These are phyloP conservation scores for Sodiomyces alkalinus DNA, from an alignment of 2,329 filamentous ascomycete genomes.

Conservation along the genomic window DNA sequence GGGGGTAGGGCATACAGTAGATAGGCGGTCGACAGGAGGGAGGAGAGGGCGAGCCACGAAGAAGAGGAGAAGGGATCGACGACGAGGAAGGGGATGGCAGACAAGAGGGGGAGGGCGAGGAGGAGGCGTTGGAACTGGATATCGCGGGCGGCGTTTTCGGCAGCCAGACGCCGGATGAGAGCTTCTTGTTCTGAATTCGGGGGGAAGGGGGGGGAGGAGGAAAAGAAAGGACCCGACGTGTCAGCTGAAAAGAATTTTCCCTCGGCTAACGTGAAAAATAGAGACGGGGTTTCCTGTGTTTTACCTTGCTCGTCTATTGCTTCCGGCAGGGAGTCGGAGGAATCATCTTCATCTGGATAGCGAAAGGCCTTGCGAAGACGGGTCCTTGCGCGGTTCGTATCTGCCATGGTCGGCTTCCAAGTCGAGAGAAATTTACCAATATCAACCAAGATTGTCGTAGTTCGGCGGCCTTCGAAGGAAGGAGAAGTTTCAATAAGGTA, in stretches of 20 bases:
- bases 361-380: constrained; percentile 64
- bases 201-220: too few relatives aligned
- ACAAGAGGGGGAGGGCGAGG: constrained; percentile 41
- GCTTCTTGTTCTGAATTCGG: constrained; percentile 42
- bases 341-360: constrained; percentile 50
- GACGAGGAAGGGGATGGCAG: constrained; percentile 35
- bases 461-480: too few relatives aligned
- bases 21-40: constrained; percentile 30
- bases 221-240: too few relatives aligned
- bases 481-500: too few relatives aligned
- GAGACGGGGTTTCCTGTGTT: too few relatives aligned
- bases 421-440: too few relatives aligned
- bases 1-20: constrained; percentile 46
- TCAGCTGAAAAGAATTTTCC: too few relatives aligned
- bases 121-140: constrained; percentile 42
- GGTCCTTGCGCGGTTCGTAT: constrained; percentile 23
- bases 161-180: constrained; percentile 39
- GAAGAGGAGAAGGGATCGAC: constrained; percentile 18
- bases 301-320: constrained; percentile 67
- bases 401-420: too few relatives aligned
- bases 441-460: too few relatives aligned
- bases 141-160: constrained; percentile 42
- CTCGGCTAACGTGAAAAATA: too few relatives aligned
- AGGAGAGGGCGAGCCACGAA: constrained; percentile 35
- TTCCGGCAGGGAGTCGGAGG: constrained; percentile 36